Percentiles rank a stretch among this genome's conserved stretches.
Evolutionary conservation across 805 yeast species (phyloP).

Genomic region (Wickerhamomyces alni): DNA sequence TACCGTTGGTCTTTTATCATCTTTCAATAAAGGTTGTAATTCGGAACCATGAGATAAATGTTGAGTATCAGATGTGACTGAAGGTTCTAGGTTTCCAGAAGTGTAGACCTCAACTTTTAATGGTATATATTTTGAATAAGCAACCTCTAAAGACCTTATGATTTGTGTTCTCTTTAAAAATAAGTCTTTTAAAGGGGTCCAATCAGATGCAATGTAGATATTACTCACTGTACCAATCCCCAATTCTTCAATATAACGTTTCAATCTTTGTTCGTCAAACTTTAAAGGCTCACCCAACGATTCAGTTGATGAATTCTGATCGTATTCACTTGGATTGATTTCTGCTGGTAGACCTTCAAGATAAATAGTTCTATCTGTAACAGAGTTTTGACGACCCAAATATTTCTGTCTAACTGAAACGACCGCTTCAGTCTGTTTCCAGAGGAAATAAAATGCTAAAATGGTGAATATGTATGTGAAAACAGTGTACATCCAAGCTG

Average conservation of each 20-base stretch:
- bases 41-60: slow-evolving; percentile 1
- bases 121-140: slow-evolving; percentile 22
- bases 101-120: slow-evolving; percentile 20
- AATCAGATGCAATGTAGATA: slow-evolving; percentile 76
- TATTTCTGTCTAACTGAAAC: slow-evolving; percentile 75
- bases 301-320: slow-evolving; percentile 6
- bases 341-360: slow-evolving; percentile 84
- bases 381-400: slow-evolving; percentile 79
- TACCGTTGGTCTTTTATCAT: slow-evolving; percentile 21
- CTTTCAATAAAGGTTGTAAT: slow-evolving; percentile 3
- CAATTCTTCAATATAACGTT: slow-evolving; percentile 67
- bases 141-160: slow-evolving; percentile 56
- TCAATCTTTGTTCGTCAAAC: slow-evolving; percentile 55
- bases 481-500: slow-evolving; percentile 81
- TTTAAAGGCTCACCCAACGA: slow-evolving; percentile 2
- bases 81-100: slow-evolving; percentile 21
- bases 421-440: slow-evolving; percentile 67
- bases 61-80: slow-evolving; percentile 15
- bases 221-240: slow-evolving; percentile 78
- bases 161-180: slow-evolving; percentile 51
- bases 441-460: slow-evolving; percentile 53
- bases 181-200: slow-evolving; percentile 64
- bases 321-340: slow-evolving; percentile 39
- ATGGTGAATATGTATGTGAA: slow-evolving; percentile 85
- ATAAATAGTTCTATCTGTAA: slow-evolving; percentile 87